Evolutionary conservation across 495 filamentous ascomycete genomes (phyloP).

Genomic region (Tetracladium marchalianum): DNA sequence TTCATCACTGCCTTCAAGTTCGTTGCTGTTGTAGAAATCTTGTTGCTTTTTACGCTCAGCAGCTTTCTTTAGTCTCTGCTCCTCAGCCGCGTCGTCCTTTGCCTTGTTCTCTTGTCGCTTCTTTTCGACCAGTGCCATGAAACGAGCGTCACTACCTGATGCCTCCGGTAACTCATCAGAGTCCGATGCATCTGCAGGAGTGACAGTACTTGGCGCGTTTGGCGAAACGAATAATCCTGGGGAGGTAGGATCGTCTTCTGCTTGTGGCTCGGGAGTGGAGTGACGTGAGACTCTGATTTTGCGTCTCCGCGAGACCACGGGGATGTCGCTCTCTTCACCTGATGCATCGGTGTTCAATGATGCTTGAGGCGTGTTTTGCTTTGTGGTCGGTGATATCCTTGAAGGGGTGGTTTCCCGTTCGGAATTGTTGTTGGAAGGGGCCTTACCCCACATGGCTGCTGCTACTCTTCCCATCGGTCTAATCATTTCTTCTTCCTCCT

Average conservation of each 20-base stretch:
- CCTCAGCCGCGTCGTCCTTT: slow-evolving; percentile 46
- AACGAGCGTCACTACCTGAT: slow-evolving; percentile 42
- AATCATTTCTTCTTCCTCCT: slow-evolving; percentile 40
- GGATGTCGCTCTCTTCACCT: slow-evolving; percentile 16
- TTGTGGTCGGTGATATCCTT: slow-evolving; percentile 5
- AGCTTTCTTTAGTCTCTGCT: slow-evolving; percentile 40
- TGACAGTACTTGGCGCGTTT: slow-evolving; percentile 14
- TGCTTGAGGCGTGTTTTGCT: slow-evolving; percentile 12
- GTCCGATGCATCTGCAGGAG: slow-evolving; percentile 22
- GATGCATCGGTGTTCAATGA: slow-evolving; percentile 2
- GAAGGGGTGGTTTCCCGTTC: slow-evolving; percentile 9
- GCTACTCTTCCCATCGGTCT: slow-evolving; percentile 63
- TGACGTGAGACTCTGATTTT: slow-evolving; percentile 12
- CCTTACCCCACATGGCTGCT: slow-evolving; percentile 47
- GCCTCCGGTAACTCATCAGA: slow-evolving; percentile 37
- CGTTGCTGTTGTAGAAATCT: slow-evolving; percentile 32
- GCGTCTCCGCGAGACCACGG: slow-evolving; percentile 14
- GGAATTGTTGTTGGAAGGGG: not conserved
- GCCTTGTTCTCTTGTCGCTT: slow-evolving; percentile 62
- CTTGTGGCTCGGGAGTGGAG: slow-evolving; percentile 23
- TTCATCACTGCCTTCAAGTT: slow-evolving; percentile 44
- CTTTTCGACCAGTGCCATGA: slow-evolving; percentile 57
- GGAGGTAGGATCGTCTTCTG: slow-evolving; percentile 24
- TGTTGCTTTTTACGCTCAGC: slow-evolving; percentile 22
- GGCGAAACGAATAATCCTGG: slow-evolving; percentile 37